Evolutionary conservation across 306 rosid genomes (phyloP).

Genomic region (Rosa chinensis): DNA sequence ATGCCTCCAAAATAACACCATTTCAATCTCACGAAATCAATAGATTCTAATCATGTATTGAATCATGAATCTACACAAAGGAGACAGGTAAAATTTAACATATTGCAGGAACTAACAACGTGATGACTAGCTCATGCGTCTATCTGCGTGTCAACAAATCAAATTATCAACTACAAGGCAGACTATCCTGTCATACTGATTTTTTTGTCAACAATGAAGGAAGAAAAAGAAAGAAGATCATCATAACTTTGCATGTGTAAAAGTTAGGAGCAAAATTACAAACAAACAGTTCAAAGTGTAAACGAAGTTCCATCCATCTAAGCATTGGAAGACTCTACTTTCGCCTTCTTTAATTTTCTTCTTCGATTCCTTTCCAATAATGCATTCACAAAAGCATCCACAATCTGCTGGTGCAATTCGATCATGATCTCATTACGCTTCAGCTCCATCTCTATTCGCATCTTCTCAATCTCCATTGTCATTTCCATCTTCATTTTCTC

Average conservation of each 20-base stretch:
- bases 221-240: background rate
- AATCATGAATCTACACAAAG: background rate
- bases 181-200: background rate
- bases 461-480: conserved; percentile 4
- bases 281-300: background rate
- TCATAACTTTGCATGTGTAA: background rate
- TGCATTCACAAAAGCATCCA: background rate
- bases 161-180: background rate
- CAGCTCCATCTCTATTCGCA: background rate
- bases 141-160: background rate
- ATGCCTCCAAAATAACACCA: background rate
- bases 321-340: background rate
- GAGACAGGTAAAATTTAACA: background rate
- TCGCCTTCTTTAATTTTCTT: background rate
- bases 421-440: background rate
- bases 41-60: background rate
- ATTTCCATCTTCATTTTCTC: conserved; percentile 6
- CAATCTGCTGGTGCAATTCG: background rate
- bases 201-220: no score
- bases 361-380: background rate
- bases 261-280: background rate
- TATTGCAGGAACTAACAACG: background rate
- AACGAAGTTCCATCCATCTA: background rate
- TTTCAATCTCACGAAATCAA: background rate
- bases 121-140: background rate